Evolutionary conservation across 179 eudicot genomes (phyloP).

Genomic region (Nepenthes alata): DNA sequence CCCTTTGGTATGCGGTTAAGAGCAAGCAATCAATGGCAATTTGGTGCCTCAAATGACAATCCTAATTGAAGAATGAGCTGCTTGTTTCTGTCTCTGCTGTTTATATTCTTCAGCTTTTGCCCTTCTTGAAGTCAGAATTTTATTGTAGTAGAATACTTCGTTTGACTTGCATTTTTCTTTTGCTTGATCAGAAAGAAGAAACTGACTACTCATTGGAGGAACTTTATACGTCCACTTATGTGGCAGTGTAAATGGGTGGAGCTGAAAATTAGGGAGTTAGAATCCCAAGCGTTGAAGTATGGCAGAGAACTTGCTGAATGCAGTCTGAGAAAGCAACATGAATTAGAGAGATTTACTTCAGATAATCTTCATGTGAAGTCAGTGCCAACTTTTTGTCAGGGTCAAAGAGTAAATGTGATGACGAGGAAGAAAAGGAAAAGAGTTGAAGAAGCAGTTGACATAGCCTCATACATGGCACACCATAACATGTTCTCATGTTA

Average conservation of each 20-base stretch:
- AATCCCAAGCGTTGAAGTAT: conserved; percentile 39
- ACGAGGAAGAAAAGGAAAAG: conserved; percentile 66
- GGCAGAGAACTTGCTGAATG: conserved; percentile 37
- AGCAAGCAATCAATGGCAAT: too few relatives aligned
- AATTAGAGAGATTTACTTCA: conserved; percentile 18
- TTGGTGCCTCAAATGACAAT: too few relatives aligned
- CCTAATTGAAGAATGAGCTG: too few relatives aligned
- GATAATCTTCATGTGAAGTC: conserved; percentile 41
- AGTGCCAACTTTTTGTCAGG: conserved; percentile 25
- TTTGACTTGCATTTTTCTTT: background rate
- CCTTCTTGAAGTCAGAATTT: too few relatives aligned
- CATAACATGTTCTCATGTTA: conserved; percentile 66
- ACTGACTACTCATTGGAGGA: conserved; percentile 59
- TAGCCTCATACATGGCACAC: conserved; percentile 39
- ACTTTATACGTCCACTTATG: conserved; percentile 48
- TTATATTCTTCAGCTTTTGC: too few relatives aligned
- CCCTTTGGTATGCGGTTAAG: too few relatives aligned
- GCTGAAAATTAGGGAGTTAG: conserved; percentile 46
- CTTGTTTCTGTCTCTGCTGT: too few relatives aligned
- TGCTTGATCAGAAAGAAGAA: conserved; percentile 48
- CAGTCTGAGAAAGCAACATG: conserved; percentile 27
- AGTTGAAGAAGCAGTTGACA: conserved; percentile 48
- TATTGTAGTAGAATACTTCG: background rate
- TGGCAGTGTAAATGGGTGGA: conserved; percentile 89
- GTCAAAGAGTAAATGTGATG: conserved; percentile 25